Base-by-base conservation (phyloP, 2,329 filamentous ascomycete species). In the Epichloe uncinata region DNA sequence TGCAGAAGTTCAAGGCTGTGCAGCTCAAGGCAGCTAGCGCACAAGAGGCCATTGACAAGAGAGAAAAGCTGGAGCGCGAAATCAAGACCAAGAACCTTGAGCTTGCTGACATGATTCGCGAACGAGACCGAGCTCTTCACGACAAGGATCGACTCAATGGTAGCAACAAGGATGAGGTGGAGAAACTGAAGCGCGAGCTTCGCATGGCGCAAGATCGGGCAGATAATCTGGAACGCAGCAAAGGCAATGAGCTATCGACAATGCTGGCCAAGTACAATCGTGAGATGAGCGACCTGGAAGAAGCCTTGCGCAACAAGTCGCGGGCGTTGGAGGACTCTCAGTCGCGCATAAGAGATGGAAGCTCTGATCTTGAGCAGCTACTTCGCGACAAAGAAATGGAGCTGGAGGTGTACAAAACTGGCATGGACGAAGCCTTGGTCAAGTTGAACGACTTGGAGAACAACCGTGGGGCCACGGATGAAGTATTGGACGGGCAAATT, bases 31-130 rank as follows among this genome's bases (percentile, higher is more conserved):
- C 93, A 2, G 89, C 91, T 15, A 97, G 90, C 5, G 93, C 93
- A 0, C 91, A 97, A 64, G 93, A 98, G 70, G 93, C 93, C 1
- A 95, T 97, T 55, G 93, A 97, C 51, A 83, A 80, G 58, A 84
- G 91, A 8, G 93, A 98, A 71, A 95, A 94, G 73, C 77, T 98
- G 48, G 89, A 97, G 71, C 85, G 91, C 35, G 93, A 98, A 70
- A 85, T 98, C 65, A 98, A 98, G 78, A 96, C 91, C 33, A 98
- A 98, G 79, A 98, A 98, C 63, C 73, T 98, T n/a, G 93, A 98
- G 67, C 71, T 98, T 54, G 93, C 93, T 34, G 89, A 97, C 65
- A 97, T 98, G 93, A 98, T 98, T 56, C 81, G 93, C 42, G 93
- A 98, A 71, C 79, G 93, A 58, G 93, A 98, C 63, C 82, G 93